Base-by-base conservation (phyloP, 2,329 filamentous ascomycete species). In the Coleophoma cylindrospora region DNA sequence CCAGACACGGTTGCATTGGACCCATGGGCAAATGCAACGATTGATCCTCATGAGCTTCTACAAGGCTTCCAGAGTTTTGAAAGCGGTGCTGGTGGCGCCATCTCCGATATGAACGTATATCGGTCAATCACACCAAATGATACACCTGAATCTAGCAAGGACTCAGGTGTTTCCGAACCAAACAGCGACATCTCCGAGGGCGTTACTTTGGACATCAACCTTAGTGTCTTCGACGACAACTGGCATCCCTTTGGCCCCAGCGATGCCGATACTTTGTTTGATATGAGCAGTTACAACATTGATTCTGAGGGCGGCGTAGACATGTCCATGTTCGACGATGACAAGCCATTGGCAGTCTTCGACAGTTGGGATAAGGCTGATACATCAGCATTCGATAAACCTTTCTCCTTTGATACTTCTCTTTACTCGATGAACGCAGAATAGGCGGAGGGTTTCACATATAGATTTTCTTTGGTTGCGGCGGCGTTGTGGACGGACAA, bases 141-240 rank as follows among this genome's bases (percentile, higher is more conserved):
- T 60, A 85, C 82, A 8, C 82, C 81, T 0, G 81, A 84, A 56
- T 84, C 81, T 2, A 79, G 73, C 64, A 82, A 83, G 62, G 80
- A 84, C 56, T 40, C 36, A 27, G 75, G 77, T 4, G 64, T 70
- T 9, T 83, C 81, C 38, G 81, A 84, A 58, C 77, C 79, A 10
- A 83, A 76, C 53, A 84, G 80, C 59, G 81, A 85, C 56, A 76
- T 84, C 15, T 75, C 79, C 3, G 81, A 84, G 50, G 71, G 70
- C 5, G 71, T 74, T 3, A 64, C 68, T 14, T 68, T 82, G 13
- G 80, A 83, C 40, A 74, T 83, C 45, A 76, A 74, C 33, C 61
- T 77, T 12, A 59, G 66, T n/a, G 45, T 61, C 11, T 61, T 64
- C 44, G 60, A 63, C 45, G 57, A 62, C 0, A 53, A 70, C 43